These are phyloP conservation scores for Paecilomyces formosus DNA, from an alignment of 2,329 filamentous ascomycete species.

Conservation along the genomic window DNA sequence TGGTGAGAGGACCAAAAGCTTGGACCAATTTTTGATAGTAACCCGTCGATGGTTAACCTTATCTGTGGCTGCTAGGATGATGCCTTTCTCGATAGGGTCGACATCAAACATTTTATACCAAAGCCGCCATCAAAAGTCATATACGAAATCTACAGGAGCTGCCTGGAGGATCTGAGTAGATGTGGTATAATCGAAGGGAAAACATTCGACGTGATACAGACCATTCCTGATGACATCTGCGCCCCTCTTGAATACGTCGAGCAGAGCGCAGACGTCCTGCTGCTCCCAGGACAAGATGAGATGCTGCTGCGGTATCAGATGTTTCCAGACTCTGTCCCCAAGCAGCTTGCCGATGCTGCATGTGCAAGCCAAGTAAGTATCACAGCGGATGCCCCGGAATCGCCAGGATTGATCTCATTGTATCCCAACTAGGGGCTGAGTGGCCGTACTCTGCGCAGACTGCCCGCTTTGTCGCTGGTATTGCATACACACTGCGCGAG, in stretches of 20 bases:
- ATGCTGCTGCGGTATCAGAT: conserved; percentile 22
- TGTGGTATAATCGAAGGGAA: conserved; percentile 25
- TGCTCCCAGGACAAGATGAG: conserved; percentile 19
- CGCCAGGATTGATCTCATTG: conserved; percentile 3
- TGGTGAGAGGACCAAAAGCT: conserved; percentile 21
- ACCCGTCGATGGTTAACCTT: neutral
- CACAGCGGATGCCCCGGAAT: neutral
- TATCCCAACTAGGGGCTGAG: conserved; percentile 25
- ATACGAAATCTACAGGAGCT: conserved; percentile 44
- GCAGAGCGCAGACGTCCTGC: conserved; percentile 11
- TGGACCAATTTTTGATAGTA: neutral
- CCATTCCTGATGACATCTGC: conserved; percentile 14
- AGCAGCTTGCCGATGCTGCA: conserved; percentile 20
- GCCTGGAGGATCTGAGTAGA: conserved; percentile 38
- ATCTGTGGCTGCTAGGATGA: conserved; percentile 21
- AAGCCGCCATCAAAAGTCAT: conserved; percentile 30
- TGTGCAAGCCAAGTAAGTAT: conserved; percentile 18
- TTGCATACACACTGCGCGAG: conserved; percentile 27
- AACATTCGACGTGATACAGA: conserved; percentile 18
- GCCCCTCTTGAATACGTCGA: conserved; percentile 22
- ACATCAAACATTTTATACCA: conserved; percentile 40
- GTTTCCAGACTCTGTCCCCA: conserved; percentile 19
- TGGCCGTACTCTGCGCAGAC: conserved; percentile 33
- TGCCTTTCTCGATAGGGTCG: conserved; percentile 44
- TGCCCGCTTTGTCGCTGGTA: conserved; percentile 35